These are phyloP conservation scores for Lasiosphaeria hispida DNA, from an alignment of 495 filamentous ascomycete species.

Conservation along the genomic window DNA sequence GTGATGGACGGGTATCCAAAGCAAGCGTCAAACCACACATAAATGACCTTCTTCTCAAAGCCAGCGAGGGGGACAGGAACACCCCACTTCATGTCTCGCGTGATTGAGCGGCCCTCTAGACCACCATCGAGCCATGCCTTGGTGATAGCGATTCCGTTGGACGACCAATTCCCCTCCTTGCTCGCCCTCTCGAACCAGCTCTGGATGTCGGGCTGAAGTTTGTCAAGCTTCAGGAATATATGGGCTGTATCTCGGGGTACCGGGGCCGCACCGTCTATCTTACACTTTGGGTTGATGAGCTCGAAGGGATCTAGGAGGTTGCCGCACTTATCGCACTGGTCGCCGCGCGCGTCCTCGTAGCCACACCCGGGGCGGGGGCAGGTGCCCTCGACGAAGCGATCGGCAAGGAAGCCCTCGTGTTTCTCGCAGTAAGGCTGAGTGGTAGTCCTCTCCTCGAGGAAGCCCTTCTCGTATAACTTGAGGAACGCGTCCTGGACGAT, in stretches of 20 bases:
- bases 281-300: slow-evolving; percentile 62
- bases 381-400: slow-evolving; percentile 89
- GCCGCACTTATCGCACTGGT: slow-evolving; percentile 78
- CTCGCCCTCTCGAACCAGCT: slow-evolving; percentile 59
- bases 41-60: slow-evolving; percentile 83
- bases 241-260: slow-evolving; percentile 60
- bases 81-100: slow-evolving; percentile 83
- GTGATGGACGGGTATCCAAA: slow-evolving; percentile 97
- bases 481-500: slow-evolving; percentile 83
- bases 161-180: slow-evolving; percentile 58
- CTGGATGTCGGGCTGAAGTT: slow-evolving; percentile 69
- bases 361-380: slow-evolving; percentile 66
- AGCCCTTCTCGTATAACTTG: slow-evolving; percentile 74
- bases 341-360: slow-evolving; percentile 75
- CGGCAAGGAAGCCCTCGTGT: slow-evolving; percentile 82
- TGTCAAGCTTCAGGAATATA: slow-evolving; percentile 75
- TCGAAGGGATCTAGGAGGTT: slow-evolving; percentile 74
- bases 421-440: slow-evolving; percentile 83
- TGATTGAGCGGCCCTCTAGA: slow-evolving; percentile 79
- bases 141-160: slow-evolving; percentile 70
- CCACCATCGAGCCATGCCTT: slow-evolving; percentile 79
- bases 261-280: slow-evolving; percentile 76
- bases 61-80: slow-evolving; percentile 59
- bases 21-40: slow-evolving; percentile 98
- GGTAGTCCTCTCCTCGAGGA: slow-evolving; percentile 70